These are phyloP conservation scores for Fusarium duplospermum DNA, from an alignment of 2,329 filamentous ascomycete genomes.

Conservation along the genomic window DNA sequence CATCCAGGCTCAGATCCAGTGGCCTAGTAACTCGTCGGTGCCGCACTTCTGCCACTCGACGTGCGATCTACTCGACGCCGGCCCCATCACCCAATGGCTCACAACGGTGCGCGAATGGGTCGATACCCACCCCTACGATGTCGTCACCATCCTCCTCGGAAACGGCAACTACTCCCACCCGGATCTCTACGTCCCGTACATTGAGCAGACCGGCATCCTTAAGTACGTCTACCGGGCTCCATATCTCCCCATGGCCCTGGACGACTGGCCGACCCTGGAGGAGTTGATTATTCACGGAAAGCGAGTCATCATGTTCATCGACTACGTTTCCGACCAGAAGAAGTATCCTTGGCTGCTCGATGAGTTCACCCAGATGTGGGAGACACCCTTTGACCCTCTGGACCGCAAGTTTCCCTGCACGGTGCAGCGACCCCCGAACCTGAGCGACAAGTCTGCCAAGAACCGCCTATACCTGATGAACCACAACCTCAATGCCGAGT, in stretches of 20 bases:
- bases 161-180: conserved; percentile 81
- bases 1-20: conserved; percentile 73
- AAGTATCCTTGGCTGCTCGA: conserved; percentile 86
- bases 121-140: conserved; percentile 80
- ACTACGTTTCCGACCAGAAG: conserved; percentile 85
- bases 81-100: conserved; percentile 81
- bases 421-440: conserved; percentile 78
- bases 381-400: conserved; percentile 84
- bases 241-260: conserved; percentile 74
- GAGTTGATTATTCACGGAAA: conserved; percentile 78
- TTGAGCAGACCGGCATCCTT: conserved; percentile 77
- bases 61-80: conserved; percentile 84
- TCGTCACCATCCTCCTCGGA: conserved; percentile 86
- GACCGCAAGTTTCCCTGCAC: conserved; percentile 79
- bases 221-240: conserved; percentile 80
- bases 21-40: conserved; percentile 58
- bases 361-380: conserved; percentile 90
- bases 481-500: conserved; percentile 88
- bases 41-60: conserved; percentile 87
- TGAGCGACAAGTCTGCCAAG: conserved; percentile 64
- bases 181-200: conserved; percentile 73
- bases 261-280: conserved; percentile 86
- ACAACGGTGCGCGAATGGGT: conserved; percentile 79
- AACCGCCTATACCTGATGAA: conserved; percentile 84
- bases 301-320: conserved; percentile 83